phyloP scores from a whole-genome alignment of 108 stramenopile species.

The Skeletonema costatum region DNA sequence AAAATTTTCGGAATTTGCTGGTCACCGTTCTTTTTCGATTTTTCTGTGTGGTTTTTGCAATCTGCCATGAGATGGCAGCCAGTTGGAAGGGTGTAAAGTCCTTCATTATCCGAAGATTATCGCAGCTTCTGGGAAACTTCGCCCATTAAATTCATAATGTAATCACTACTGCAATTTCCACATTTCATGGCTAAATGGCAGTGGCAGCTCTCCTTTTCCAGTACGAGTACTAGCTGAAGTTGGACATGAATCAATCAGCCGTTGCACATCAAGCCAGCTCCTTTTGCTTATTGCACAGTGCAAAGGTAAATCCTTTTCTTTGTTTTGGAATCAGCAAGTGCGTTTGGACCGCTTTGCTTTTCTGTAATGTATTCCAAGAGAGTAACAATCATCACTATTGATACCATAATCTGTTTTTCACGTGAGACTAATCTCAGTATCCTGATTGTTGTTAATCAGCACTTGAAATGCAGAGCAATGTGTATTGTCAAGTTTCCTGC shows the following conservation, averaged over 20 bases:
- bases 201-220: conserved; percentile 13
- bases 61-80: neutral
- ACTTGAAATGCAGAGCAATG: conserved; percentile 14
- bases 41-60: neutral
- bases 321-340: neutral
- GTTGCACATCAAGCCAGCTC: conserved; percentile 14
- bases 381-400: conserved; percentile 24
- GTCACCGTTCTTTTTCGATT: neutral
- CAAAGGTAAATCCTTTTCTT: conserved; percentile 13
- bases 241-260: conserved; percentile 11
- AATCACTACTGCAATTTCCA: neutral
- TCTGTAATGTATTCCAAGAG: conserved; percentile 16
- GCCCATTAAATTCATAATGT: conserved; percentile 12
- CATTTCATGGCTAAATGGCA: conserved; percentile 31
- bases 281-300: conserved; percentile 26
- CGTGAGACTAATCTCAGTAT: conserved; percentile 14
- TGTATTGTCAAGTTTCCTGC: conserved; percentile 21
- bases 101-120: conserved; percentile 13
- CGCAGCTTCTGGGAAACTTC: conserved; percentile 11
- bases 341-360: neutral
- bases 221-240: conserved; percentile 6
- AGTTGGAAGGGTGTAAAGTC: conserved; percentile 21
- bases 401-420: conserved; percentile 13
- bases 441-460: conserved; percentile 4
- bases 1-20: neutral